phyloP scores from a whole-genome alignment of 495 filamentous ascomycete genomes.

The Penicillium bovifimosum region DNA sequence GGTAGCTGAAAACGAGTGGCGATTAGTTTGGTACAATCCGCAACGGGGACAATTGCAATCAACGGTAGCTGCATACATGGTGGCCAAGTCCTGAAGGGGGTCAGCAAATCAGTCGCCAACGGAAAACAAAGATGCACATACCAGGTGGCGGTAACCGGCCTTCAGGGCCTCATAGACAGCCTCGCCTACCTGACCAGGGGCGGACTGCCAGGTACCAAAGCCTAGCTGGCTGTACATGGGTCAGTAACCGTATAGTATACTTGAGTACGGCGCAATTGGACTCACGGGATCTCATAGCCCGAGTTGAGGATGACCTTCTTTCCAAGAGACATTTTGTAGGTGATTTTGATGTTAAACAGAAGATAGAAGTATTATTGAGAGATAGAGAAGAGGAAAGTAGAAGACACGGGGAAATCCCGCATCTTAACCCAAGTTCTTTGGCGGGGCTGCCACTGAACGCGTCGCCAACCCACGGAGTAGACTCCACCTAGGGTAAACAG shows the following conservation, averaged over 20 bases:
- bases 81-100: slow-evolving; percentile 35
- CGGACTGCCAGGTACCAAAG: slow-evolving; percentile 53
- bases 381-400: slow-evolving; percentile 3
- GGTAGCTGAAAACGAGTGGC: slow-evolving; percentile 35
- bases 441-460: slow-evolving; percentile 5
- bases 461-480: slow-evolving; percentile 17
- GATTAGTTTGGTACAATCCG: slow-evolving; percentile 34
- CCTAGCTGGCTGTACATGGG: slow-evolving; percentile 37
- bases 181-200: slow-evolving; percentile 47
- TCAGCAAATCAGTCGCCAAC: slow-evolving; percentile 11
- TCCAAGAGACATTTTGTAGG: slow-evolving; percentile 41
- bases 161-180: slow-evolving; percentile 50
- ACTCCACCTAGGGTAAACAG: slow-evolving; percentile 20
- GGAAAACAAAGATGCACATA: slow-evolving; percentile 15
- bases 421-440: slow-evolving; percentile 8
- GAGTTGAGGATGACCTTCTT: slow-evolving; percentile 43
- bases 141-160: slow-evolving; percentile 51
- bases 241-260: background rate
- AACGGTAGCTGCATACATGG: slow-evolving; percentile 28
- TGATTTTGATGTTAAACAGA: background rate
- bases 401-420: background rate
- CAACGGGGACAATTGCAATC: background rate
- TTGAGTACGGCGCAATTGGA: background rate
- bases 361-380: background rate
- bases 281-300: slow-evolving; percentile 41